Conservation (phyloP, 106 monocot genomes). For the Narthecium ossifragum region DNA sequence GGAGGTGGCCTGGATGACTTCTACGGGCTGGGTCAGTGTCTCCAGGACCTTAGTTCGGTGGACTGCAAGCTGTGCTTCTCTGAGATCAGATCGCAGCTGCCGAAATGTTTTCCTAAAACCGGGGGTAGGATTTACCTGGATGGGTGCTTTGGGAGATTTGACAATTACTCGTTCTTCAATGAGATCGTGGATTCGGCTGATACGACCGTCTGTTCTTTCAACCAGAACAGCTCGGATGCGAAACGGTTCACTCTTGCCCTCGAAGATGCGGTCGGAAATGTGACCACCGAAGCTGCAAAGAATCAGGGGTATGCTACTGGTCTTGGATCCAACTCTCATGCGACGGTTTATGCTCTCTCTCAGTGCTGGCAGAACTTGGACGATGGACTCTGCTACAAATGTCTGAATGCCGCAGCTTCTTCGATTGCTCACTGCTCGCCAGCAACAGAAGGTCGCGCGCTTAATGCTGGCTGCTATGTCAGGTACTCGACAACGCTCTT, state of each 20-base stretch:
- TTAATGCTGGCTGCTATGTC: constrained; percentile 48
- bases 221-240: constrained; percentile 12
- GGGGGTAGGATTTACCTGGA: constrained; percentile 47
- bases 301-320: constrained; percentile 38
- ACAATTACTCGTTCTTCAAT: constrained; percentile 49
- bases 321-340: constrained; percentile 13
- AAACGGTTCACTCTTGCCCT: constrained; percentile 22
- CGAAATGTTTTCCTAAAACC: constrained; percentile 43
- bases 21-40: constrained; percentile 45
- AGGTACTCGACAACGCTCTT: constrained; percentile 45
- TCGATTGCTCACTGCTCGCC: constrained; percentile 34
- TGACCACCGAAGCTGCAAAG: constrained; percentile 23
- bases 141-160: constrained; percentile 58
- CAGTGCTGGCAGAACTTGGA: constrained; percentile 58
- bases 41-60: constrained; percentile 31
- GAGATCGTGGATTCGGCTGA: constrained; percentile 18
- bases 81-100: constrained; percentile 46
- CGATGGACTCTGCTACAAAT: constrained; percentile 20
- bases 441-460: constrained; percentile 36
- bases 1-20: constrained; percentile 35
- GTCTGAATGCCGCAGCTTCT: constrained; percentile 31
- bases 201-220: constrained; percentile 11
- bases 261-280: constrained; percentile 24
- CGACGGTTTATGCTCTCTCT: constrained; percentile 33
- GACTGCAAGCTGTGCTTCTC: constrained; percentile 55